Evolutionary conservation across 2,329 filamentous ascomycete species (phyloP).

Genomic region (Aspergillus persii): DNA sequence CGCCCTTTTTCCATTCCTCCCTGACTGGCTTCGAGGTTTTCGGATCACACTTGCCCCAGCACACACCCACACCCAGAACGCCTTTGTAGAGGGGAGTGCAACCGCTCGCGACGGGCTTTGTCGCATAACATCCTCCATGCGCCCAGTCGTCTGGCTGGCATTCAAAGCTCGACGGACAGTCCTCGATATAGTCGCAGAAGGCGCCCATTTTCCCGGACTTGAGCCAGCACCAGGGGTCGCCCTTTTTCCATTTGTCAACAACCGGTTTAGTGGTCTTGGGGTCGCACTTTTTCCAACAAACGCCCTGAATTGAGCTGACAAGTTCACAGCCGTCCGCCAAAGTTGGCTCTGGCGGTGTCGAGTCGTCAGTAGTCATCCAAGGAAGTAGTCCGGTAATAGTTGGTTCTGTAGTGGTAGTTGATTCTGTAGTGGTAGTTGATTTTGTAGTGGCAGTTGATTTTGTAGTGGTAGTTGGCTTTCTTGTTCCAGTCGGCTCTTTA

Average conservation of each 20-base stretch:
- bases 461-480: too few species aligned
- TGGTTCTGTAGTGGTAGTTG: too few species aligned
- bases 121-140: background rate
- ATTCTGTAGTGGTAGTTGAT: too few species aligned
- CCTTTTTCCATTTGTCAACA: background rate
- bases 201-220: background rate
- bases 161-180: background rate
- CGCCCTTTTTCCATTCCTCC: background rate
- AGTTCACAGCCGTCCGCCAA: too few species aligned
- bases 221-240: slow-evolving; percentile 6
- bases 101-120: background rate
- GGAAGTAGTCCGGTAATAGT: too few species aligned
- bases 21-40: background rate
- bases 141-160: slow-evolving; percentile 1
- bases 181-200: background rate
- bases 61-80: background rate
- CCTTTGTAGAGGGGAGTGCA: background rate
- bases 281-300: slow-evolving; percentile 5
- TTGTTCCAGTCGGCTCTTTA: too few species aligned
- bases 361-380: too few species aligned
- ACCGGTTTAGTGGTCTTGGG: background rate
- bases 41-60: slow-evolving; percentile 4
- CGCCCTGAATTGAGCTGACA: too few species aligned
- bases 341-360: too few species aligned
- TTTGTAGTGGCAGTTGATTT: too few species aligned